A percentile compares a stretch with the other conserved stretches of the same genome.
phyloP scores from a whole-genome alignment of 345 rosid genomes.

The Brassica cretica region DNA sequence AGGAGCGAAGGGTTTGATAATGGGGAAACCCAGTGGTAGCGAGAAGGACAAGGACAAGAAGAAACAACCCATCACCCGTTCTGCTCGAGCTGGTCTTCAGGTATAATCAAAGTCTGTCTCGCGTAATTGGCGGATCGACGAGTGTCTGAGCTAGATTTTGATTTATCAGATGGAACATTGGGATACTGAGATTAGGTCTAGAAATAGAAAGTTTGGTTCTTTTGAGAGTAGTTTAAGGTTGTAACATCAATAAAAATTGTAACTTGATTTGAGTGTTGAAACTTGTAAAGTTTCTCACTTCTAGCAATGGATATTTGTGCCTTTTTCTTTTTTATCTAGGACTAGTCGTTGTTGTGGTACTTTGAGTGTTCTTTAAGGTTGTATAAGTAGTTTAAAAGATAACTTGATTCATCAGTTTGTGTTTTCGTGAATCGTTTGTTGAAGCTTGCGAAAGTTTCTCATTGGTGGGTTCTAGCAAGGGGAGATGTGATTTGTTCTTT shows the following conservation, averaged over 20 bases:
- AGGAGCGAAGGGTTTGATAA: conserved; percentile 76
- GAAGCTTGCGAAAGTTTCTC: background rate
- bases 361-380: background rate
- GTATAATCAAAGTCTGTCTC: conserved; percentile 19
- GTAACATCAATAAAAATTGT: background rate
- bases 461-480: background rate
- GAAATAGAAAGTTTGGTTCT: background rate
- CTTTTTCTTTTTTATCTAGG: background rate
- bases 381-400: background rate
- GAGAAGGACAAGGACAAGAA: conserved; percentile 79
- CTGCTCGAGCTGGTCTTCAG: conserved; percentile 86
- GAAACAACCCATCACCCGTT: conserved; percentile 67
- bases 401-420: background rate
- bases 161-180: background rate
- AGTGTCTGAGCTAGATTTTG: conserved; percentile 12
- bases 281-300: background rate
- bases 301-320: background rate
- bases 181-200: conserved; percentile 21
- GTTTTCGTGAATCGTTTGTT: background rate
- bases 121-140: conserved; percentile 9
- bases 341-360: background rate
- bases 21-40: conserved; percentile 61
- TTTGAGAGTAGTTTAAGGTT: background rate
- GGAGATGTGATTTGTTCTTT: background rate
- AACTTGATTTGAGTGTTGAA: background rate